Evolutionary conservation across 306 rosid genomes (phyloP).

Genomic region (Vicia sativa): DNA sequence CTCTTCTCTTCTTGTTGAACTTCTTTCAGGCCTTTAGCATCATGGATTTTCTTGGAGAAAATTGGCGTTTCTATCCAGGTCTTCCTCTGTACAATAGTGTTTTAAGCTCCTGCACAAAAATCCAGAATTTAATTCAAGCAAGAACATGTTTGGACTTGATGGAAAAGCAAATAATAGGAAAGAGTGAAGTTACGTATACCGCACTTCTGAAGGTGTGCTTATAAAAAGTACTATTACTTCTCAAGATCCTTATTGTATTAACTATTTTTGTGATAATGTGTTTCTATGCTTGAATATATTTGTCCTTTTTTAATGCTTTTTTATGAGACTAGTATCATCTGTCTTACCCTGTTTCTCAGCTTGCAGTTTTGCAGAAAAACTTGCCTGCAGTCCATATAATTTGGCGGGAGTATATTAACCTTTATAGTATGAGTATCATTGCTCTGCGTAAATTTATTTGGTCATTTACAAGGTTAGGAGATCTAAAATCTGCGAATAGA

Average conservation of each 20-base stretch:
- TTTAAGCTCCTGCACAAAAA: slow-evolving; percentile 57
- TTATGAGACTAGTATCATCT: slow-evolving; percentile 27
- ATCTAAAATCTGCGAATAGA: slow-evolving; percentile 54
- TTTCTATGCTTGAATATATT: slow-evolving; percentile 14
- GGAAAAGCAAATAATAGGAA: slow-evolving; percentile 73
- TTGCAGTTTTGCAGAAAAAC: slow-evolving; percentile 82
- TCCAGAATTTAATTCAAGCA: slow-evolving; percentile 52
- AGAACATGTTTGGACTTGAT: slow-evolving; percentile 76
- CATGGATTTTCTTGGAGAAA: slow-evolving; percentile 61
- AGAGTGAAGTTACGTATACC: slow-evolving; percentile 70
- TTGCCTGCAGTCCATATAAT: slow-evolving; percentile 65
- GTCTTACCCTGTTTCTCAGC: slow-evolving; percentile 56
- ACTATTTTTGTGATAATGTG: slow-evolving; percentile 5
- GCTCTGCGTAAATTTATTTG: slow-evolving; percentile 56
- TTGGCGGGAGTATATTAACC: slow-evolving; percentile 67
- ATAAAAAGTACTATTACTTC: slow-evolving; percentile 29
- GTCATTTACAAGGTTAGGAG: slow-evolving; percentile 63
- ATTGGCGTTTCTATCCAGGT: slow-evolving; percentile 46
- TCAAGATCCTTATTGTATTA: slow-evolving; percentile 21
- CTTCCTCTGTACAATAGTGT: slow-evolving; percentile 59
- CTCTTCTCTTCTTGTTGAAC: slow-evolving; percentile 33
- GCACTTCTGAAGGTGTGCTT: slow-evolving; percentile 74
- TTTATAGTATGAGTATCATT: slow-evolving; percentile 53
- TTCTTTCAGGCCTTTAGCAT: slow-evolving; percentile 67
- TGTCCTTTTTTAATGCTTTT: background rate